Conservation (phyloP, 1,284 basidiomycete genomes). For the Bondarzewia mesenterica region DNA sequence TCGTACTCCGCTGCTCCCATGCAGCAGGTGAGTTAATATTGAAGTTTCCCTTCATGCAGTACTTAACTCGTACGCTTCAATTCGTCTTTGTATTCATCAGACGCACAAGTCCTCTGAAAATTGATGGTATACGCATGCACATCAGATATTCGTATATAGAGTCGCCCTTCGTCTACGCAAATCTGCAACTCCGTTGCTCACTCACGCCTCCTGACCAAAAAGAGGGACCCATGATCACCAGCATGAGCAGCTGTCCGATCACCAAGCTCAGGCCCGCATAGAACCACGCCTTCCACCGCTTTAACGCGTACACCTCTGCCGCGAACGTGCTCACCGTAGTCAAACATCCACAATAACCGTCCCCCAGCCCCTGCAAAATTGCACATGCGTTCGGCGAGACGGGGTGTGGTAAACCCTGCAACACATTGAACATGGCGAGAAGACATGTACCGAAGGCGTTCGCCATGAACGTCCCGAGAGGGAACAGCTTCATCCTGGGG, state of each 20-base stretch:
- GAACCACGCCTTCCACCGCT: slow-evolving; percentile 45
- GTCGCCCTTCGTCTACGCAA: slow-evolving; percentile 12
- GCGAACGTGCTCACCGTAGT: slow-evolving; percentile 94
- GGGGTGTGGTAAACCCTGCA: slow-evolving; percentile 48
- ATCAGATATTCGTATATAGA: too few relatives aligned
- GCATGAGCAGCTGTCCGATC: slow-evolving; percentile 62
- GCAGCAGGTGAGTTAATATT: not conserved
- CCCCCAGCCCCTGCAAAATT: slow-evolving; percentile 71
- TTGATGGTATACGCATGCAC: too few relatives aligned
- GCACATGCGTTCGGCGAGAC: slow-evolving; percentile 52
- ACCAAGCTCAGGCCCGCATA: slow-evolving; percentile 71
- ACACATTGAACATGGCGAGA: slow-evolving; percentile 62
- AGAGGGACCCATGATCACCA: slow-evolving; percentile 72
- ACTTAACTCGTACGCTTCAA: too few relatives aligned
- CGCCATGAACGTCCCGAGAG: slow-evolving; percentile 82
- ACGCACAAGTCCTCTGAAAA: too few relatives aligned
- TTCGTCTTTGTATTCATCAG: too few relatives aligned
- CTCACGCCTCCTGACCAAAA: slow-evolving; percentile 46
- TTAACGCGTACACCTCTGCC: slow-evolving; percentile 66
- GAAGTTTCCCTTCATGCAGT: too few relatives aligned
- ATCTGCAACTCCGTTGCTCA: slow-evolving; percentile 31
- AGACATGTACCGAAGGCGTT: slow-evolving; percentile 81
- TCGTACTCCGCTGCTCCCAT: slow-evolving; percentile 1
- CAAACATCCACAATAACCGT: slow-evolving; percentile 94
- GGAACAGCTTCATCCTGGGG: slow-evolving; percentile 52